Evolutionary conservation across 345 rosid genomes (phyloP).

Genomic region (Camelina hispida): DNA sequence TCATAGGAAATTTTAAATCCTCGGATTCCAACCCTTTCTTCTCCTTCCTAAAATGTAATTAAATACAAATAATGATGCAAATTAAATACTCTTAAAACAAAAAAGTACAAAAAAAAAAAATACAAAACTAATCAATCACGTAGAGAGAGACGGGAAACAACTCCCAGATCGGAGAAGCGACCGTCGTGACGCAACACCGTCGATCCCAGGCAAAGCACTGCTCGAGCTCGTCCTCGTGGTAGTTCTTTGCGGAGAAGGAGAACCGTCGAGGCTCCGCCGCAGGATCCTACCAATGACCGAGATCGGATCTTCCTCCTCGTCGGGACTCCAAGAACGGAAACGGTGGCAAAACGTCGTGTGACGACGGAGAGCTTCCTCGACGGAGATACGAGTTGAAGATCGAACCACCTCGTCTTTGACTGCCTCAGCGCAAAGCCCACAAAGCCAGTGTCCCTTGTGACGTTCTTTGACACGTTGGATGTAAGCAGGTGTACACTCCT

Average conservation of each 20-base stretch:
- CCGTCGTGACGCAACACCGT: constrained; percentile 43
- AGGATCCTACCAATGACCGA: constrained; percentile 60
- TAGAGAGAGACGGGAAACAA: constrained; percentile 67
- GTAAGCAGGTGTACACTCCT: constrained; percentile 73
- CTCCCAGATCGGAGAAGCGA: constrained; percentile 61
- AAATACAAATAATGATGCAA: constrained; percentile 25
- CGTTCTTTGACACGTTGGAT: constrained; percentile 57
- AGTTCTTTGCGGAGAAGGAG: constrained; percentile 50
- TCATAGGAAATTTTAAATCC: constrained; percentile 39
- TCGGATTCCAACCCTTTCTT: constrained; percentile 41
- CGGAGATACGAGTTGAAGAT: constrained; percentile 46
- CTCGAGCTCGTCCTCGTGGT: constrained; percentile 42
- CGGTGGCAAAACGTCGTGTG: constrained; percentile 65
- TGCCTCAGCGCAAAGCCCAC: constrained; percentile 79
- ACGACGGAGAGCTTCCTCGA: constrained; percentile 62
- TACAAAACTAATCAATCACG: constrained; percentile 39
- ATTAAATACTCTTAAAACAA: constrained; percentile 8
- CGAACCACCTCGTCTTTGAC: constrained; percentile 62
- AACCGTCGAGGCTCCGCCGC: constrained; percentile 61
- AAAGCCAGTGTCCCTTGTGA: constrained; percentile 70
- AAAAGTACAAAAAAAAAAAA: neutral
- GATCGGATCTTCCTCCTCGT: constrained; percentile 70
- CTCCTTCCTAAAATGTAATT: constrained; percentile 29
- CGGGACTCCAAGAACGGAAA: constrained; percentile 46
- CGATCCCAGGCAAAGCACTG: constrained; percentile 51